Evolutionary conservation across 805 yeast genomes (phyloP).

Genomic region (Maudiozyma turicensis): DNA sequence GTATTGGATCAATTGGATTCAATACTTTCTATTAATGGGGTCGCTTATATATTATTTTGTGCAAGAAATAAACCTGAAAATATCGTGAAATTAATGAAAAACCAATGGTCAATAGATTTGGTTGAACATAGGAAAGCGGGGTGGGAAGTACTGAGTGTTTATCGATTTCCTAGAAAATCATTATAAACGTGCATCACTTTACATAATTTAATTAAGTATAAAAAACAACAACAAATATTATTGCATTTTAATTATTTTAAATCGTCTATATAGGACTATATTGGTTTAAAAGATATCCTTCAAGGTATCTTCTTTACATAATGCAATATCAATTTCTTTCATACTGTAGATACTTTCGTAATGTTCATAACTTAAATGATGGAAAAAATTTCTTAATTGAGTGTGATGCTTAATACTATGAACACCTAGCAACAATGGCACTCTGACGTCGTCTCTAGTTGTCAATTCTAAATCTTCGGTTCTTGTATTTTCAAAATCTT

Average conservation of each 20-base stretch:
- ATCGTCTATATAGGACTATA: no score
- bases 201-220: not conserved
- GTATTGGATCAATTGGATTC: conserved; percentile 46
- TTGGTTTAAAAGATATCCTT: conserved; percentile 39
- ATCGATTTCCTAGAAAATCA: conserved; percentile 38
- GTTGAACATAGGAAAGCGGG: conserved; percentile 76
- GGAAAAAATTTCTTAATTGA: conserved; percentile 23
- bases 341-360: conserved; percentile 46
- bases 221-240: no score
- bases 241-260: no score
- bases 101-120: conserved; percentile 43
- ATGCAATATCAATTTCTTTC: conserved; percentile 31
- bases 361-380: conserved; percentile 22
- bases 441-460: conserved; percentile 12
- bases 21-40: conserved; percentile 50
- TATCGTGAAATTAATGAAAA: conserved; percentile 41
- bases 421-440: conserved; percentile 25
- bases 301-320: conserved; percentile 48
- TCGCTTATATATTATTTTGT: conserved; percentile 84
- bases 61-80: conserved; percentile 75
- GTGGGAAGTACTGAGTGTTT: conserved; percentile 84
- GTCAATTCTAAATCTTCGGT: conserved; percentile 14
- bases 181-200: not conserved
- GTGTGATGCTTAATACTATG: conserved; percentile 15
- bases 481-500: conserved; percentile 31